Conservation (phyloP, 176 grass and related monocot species). For the Aegilops sharonensis region DNA sequence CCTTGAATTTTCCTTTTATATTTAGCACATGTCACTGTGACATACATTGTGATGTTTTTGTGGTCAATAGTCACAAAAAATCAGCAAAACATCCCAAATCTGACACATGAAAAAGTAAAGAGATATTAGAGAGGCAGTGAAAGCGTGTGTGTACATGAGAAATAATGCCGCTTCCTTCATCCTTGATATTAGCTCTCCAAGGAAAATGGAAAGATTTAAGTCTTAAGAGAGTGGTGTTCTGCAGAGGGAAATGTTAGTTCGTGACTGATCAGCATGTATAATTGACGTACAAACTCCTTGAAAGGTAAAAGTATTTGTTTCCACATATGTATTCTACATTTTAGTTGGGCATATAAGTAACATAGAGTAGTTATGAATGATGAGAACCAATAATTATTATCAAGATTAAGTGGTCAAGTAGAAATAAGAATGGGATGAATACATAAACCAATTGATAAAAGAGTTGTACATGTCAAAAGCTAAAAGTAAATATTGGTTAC, state of each 20-base stretch:
- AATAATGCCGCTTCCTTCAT: not conserved
- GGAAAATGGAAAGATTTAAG: not conserved
- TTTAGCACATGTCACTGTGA: not conserved
- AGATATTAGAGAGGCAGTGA: not conserved
- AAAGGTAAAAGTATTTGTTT: not conserved
- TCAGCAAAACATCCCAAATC: not conserved
- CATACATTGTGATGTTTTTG: not conserved
- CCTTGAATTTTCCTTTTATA: not conserved
- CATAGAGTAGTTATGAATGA: not conserved
- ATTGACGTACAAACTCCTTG: not conserved
- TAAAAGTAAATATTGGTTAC: not conserved
- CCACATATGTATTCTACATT: not conserved
- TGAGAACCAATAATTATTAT: not conserved
- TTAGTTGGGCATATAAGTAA: not conserved
- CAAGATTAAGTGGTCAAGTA: not conserved
- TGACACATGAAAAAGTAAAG: not conserved
- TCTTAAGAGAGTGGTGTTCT: not conserved
- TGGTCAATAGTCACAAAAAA: not conserved
- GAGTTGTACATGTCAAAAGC: not conserved
- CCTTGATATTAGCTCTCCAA: not conserved
- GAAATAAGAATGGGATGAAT: not conserved
- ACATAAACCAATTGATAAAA: not conserved
- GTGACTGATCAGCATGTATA: not conserved
- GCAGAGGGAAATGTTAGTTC: not conserved
- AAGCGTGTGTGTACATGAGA: not conserved